Evolutionary conservation across 805 yeast genomes (phyloP), one percentile per base, ranked within the genome.

Genomic region (Jamesozyma jinghongensis): DNA sequence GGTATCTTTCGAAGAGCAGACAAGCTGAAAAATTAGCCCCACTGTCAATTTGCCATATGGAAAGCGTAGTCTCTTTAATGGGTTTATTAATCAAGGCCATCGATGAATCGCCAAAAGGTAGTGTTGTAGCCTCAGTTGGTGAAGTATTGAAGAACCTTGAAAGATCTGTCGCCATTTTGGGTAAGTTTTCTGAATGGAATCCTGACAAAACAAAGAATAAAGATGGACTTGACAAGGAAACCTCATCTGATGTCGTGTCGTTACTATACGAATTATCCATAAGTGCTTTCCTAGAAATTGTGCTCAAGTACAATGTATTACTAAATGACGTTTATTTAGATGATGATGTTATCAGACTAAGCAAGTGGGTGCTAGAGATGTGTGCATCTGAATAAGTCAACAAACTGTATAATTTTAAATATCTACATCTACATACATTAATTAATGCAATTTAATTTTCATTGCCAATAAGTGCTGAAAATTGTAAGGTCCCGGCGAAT

Each of bases 361-460:
- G 85, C 14, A 79, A 79, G 53, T 77, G 85, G 79, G 82, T 82
- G 20, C 69, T 79, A 41, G 87, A 81, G 49, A 71, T 56, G 47
- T 54, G 59, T 38, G 48, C 43, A 20, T 28, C 43, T 13, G 40
- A 33, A 22, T 34, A 31, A 38, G 7, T 10, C 16, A 14, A 8
- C 11, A 17, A 19, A 25, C 5, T 22, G 4, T 22, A 22, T 22
- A 22, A 10, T 22, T 22, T 6, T 22, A 22, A 22, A 22, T 22
- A 22, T n/a, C n/a, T n/a, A n/a, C n/a, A n/a, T n/a, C n/a, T n/a
- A n/a, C 12, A 32, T 14, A 16, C 34, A 32, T 32, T 28, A 28
- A 14, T 28, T n/a, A 28, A 13, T 10, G 6, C 26, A 22, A 22
- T 28, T 5, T n/a, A n/a, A n/a, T n/a, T n/a, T n/a, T n/a, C n/a